Evolutionary conservation across 2,329 filamentous ascomycete genomes (phyloP), one percentile per base, ranked within the genome.

Genomic region (Aspergillus fumigatus): DNA sequence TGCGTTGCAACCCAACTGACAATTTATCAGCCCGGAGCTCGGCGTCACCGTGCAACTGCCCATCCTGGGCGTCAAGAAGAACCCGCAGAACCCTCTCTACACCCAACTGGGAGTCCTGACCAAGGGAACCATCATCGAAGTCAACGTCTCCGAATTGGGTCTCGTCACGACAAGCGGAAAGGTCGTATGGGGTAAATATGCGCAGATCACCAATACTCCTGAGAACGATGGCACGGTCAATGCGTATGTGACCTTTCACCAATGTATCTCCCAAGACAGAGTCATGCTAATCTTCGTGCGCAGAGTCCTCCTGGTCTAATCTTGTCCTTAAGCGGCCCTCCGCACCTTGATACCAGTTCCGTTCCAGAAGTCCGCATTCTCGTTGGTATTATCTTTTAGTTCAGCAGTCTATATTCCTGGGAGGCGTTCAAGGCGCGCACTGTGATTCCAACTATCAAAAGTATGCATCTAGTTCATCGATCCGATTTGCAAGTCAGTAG

Each of bases 101-200:
- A 97, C 93, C 0, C 92, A 96, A 70, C 80, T 97, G 4, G 93
- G 93, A 59, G 92, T 96, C 3, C 74, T 97, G 68, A 93, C 89
- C 50, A 92, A 92, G 77, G 90, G 90, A 62, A 93, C 86, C 29
- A 84, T 88, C 59, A 85, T 93, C 69, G 93, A 97, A 76, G 92
- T 97, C 67, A 96, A 99, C 71, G 92, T 97, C 29, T 89, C 84
- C 55, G 94, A 99, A 73, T 77, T 97, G 61, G 94, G 94, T 61
- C 80, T 97, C 59, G 91, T 95, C 17, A 97, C 94, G 2, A 88
- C 92, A 1, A 87, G 86, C 60, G 94, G 94, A 61, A 97, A 97
- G 78, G 90, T 96, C 8, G 90, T 93, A 6, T 97, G 92, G 92
- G 92, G 90, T 65, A 82, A 90, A 64, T 94, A 87, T 77, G 89